Evolutionary conservation across 2,329 filamentous ascomycete genomes (phyloP), one percentile per base, ranked within the genome.

Genomic region (Pestalotiopsis sp.): DNA sequence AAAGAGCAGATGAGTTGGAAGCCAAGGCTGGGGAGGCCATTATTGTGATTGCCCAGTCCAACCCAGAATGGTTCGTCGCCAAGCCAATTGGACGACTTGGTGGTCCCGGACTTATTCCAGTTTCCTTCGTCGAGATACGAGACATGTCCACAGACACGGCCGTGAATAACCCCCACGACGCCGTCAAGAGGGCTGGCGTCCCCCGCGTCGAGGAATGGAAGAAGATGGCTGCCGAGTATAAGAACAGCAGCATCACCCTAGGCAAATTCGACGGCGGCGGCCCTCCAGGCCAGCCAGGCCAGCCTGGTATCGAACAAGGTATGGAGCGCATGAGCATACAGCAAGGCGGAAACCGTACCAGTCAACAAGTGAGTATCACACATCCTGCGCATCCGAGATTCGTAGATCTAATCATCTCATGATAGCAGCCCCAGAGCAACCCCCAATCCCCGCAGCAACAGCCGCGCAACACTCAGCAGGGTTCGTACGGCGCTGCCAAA

Each of bases 121-220:
- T 98, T 40, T 97, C 95, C 0, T 98, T 97, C 79, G 93, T 99
- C 74, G 94, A 99, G 82, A 95, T 99, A 74, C 89, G 94, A 78
- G 96, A 98, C 80, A 97, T 98, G 92, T 89, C 90, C 4, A 94
- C 93, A 0, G 94, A 95, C 65, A 89, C 93, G 73, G 88, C 95
- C 0, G 94, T 98, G 1, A 80, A 88, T 20, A 94, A 98, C 79
- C 90, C 95, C 0, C 86, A 93, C 31, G 95, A 95, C 38, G 95
- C 96, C 1, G 93, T 99, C 68, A 89, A 90, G 75, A 91, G 91
- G 74, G 96, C 96, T 1, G 95, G 95, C 23, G 95, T 99, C 7
- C 96, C 96, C 13, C 92, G 91, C 76, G 96, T 99, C 3, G 96
- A 99, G 78, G 96, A 99, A 76, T 99, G 96, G 96, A 99, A 99